Conservation (phyloP, 2,329 filamentous ascomycete species). For the Anthostomella pinea region DNA sequence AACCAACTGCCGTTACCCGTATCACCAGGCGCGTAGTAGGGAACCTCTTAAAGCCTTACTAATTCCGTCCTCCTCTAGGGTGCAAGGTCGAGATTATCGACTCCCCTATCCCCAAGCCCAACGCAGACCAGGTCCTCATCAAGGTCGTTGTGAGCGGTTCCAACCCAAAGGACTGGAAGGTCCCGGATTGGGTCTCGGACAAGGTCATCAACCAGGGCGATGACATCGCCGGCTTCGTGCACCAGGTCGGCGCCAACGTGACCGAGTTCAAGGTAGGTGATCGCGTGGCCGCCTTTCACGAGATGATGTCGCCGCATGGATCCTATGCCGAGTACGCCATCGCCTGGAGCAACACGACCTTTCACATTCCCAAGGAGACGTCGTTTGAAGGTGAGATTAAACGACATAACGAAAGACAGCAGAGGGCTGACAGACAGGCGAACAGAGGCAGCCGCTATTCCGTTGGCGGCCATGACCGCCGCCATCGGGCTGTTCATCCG, state of each 20-base stretch:
- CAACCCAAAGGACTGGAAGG: conserved; percentile 49
- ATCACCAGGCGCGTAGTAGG: too few species aligned
- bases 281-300: conserved; percentile 47
- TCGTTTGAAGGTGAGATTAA: conserved; percentile 45
- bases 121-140: conserved; percentile 40
- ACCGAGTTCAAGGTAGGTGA: conserved; percentile 53
- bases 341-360: conserved; percentile 53
- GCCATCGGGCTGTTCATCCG: conserved; percentile 47
- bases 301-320: conserved; percentile 50
- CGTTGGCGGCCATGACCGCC: conserved; percentile 53
- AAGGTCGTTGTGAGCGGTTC: conserved; percentile 41
- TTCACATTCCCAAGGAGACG: conserved; percentile 47
- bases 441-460: conserved; percentile 52
- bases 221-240: conserved; percentile 54
- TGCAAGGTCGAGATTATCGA: conserved; percentile 38
- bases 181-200: conserved; percentile 23
- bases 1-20: too few species aligned
- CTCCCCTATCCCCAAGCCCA: conserved; percentile 37
- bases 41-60: background rate
- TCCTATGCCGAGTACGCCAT: conserved; percentile 62
- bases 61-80: conserved; percentile 5
- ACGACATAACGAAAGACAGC: background rate
- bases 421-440: conserved; percentile 3
- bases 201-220: conserved; percentile 46
- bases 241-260: conserved; percentile 53